Conservation (phyloP, 2,329 filamentous ascomycete species). For the Aspergillus sp. region DNA sequence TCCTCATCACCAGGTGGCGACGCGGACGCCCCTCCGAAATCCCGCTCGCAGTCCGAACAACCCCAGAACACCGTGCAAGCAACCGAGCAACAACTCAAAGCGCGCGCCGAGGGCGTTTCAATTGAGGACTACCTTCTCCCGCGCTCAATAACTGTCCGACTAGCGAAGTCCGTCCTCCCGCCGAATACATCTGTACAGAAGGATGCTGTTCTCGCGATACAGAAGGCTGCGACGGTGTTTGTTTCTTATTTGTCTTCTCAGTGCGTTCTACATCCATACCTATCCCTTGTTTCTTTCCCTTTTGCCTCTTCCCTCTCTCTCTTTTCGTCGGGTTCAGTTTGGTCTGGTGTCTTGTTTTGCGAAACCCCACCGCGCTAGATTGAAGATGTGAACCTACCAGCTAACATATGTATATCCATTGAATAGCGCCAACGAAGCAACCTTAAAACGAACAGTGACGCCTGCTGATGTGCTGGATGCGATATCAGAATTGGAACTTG, state of each 20-base stretch:
- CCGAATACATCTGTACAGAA: slow-evolving; percentile 66
- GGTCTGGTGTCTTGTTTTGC: background rate
- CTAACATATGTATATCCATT: background rate
- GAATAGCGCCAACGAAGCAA: slow-evolving; percentile 59
- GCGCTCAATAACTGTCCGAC: slow-evolving; percentile 60
- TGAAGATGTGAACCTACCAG: background rate
- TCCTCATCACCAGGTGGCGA: slow-evolving; percentile 13
- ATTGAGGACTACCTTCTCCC: slow-evolving; percentile 62
- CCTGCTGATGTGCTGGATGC: slow-evolving; percentile 62
- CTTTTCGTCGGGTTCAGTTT: too few species aligned
- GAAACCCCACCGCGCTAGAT: background rate
- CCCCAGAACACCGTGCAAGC: slow-evolving; percentile 28
- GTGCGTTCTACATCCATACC: slow-evolving; percentile 40
- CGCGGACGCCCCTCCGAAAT: background rate
- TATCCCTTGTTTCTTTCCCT: background rate
- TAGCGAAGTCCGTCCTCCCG: slow-evolving; percentile 63
- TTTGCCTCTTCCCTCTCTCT: background rate
- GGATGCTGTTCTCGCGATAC: slow-evolving; percentile 63
- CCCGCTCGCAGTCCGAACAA: slow-evolving; percentile 13
- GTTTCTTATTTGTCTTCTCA: slow-evolving; percentile 62
- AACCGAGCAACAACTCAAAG: slow-evolving; percentile 42
- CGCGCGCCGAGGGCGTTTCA: slow-evolving; percentile 38
- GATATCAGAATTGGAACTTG: slow-evolving; percentile 61
- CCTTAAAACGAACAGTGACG: slow-evolving; percentile 62
- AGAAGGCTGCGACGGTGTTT: slow-evolving; percentile 67